Evolutionary conservation across 129 eudicot genomes (phyloP).

Genomic region (Tanacetum coccineum): DNA sequence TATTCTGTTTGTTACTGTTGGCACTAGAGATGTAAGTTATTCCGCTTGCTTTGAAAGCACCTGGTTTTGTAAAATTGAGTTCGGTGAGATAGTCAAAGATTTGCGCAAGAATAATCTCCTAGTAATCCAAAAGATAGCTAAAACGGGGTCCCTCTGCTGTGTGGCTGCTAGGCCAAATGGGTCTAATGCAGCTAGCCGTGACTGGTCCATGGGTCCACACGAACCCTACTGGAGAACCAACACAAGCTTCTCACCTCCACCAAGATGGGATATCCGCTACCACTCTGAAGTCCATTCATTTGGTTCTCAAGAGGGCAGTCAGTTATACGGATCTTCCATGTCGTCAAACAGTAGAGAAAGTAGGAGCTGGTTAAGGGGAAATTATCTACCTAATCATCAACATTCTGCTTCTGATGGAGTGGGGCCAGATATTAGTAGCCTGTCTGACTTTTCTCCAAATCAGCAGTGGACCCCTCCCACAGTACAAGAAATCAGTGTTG

Average conservation of each 20-base stretch:
- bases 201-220: conserved; percentile 91
- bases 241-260: conserved; percentile 94
- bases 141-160: conserved; percentile 99
- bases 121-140: conserved; percentile 52
- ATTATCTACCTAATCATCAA: conserved; percentile 46
- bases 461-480: conserved; percentile 85
- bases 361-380: conserved; percentile 73
- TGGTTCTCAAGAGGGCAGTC: conserved; percentile 79
- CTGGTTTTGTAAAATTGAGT: neutral
- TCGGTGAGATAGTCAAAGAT: conserved; percentile 17
- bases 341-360: conserved; percentile 91
- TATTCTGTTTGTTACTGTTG: neutral
- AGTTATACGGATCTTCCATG: conserved; percentile 70
- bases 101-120: neutral
- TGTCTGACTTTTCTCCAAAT: conserved; percentile 71
- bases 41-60: conserved; percentile 6
- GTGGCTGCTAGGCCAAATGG: conserved; percentile 99
- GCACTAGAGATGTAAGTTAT: neutral
- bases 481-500: conserved; percentile 63
- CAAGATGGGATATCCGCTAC: conserved; percentile 75
- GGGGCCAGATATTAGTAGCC: conserved; percentile 66
- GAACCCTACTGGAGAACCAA: conserved; percentile 98
- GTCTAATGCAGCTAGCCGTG: conserved; percentile 67
- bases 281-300: conserved; percentile 69
- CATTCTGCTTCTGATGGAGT: conserved; percentile 72